phyloP scores from a whole-genome alignment of 1,139 yeast genomes.

The Pichia sp. region DNA sequence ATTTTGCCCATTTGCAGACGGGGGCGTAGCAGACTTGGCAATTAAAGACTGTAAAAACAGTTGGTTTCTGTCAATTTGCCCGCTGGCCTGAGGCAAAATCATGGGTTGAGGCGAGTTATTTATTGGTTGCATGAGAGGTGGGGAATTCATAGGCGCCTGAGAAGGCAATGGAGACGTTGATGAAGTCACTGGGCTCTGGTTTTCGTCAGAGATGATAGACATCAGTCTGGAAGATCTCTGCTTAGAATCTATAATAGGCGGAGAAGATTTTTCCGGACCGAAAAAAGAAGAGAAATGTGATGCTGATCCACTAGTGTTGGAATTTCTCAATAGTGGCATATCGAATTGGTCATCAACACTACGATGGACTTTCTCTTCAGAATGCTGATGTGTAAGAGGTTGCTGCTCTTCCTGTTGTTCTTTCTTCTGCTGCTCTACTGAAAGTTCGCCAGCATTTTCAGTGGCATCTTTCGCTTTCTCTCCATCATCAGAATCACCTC shows the following conservation, averaged over 20 bases:
- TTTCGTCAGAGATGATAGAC: conserved; percentile 19
- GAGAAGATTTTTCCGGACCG: conserved; percentile 5
- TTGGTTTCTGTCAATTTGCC: conserved; percentile 35
- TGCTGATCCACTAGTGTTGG: conserved; percentile 7
- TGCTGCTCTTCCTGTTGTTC: no score
- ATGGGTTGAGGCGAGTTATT: background rate
- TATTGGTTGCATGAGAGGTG: background rate
- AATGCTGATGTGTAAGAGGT: background rate
- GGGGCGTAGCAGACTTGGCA: conserved; percentile 6
- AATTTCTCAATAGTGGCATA: conserved; percentile 1
- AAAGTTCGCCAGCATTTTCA: background rate
- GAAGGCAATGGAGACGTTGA: conserved; percentile 4
- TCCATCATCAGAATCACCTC: background rate
- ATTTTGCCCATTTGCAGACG: conserved; percentile 3
- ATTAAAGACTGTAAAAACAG: conserved; percentile 49
- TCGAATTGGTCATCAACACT: conserved; percentile 16
- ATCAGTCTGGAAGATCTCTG: conserved; percentile 23
- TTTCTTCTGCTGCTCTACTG: background rate
- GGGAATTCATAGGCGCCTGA: background rate
- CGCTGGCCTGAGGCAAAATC: conserved; percentile 1
- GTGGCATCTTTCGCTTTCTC: background rate
- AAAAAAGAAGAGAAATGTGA: conserved; percentile 29
- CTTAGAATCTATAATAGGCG: background rate
- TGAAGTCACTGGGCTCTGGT: background rate
- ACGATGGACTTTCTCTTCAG: background rate